These are phyloP conservation scores for Scedosporium aurantiacum DNA, from an alignment of 2,329 filamentous ascomycete species.

Conservation along the genomic window DNA sequence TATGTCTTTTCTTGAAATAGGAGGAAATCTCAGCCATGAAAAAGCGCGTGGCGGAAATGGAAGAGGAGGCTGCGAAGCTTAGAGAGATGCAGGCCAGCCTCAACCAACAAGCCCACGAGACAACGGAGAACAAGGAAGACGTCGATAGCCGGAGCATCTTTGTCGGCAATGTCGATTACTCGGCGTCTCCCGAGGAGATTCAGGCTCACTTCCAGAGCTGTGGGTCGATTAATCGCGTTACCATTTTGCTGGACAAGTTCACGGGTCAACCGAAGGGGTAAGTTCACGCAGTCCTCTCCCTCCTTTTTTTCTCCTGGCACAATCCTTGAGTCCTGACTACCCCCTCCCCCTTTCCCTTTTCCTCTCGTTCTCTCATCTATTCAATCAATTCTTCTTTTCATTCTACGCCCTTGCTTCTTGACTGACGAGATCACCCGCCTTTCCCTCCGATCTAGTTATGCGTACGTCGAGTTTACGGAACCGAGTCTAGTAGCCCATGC, in stretches of 20 bases:
- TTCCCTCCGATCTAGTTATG: constrained; percentile 54
- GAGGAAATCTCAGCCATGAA: constrained; percentile 86
- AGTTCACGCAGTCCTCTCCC: constrained; percentile 19
- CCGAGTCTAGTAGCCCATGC: constrained; percentile 87
- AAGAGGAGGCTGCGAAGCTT: constrained; percentile 76
- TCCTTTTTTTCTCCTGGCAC: background rate
- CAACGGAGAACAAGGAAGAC: constrained; percentile 89
- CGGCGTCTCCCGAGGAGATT: constrained; percentile 91
- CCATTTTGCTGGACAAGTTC: constrained; percentile 95
- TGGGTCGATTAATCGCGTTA: constrained; percentile 94
- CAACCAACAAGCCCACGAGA: constrained; percentile 72
- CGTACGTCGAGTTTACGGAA: constrained; percentile 97
- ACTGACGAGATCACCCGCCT: background rate
- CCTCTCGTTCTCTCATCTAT: no score
- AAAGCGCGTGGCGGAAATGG: constrained; percentile 77
- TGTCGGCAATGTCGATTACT: constrained; percentile 97
- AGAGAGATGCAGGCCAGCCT: constrained; percentile 79
- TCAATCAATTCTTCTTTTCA: background rate
- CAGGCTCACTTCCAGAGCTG: constrained; percentile 97
- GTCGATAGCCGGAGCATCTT: constrained; percentile 94
- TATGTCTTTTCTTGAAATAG: constrained; percentile 21
- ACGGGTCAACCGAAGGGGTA: constrained; percentile 99
- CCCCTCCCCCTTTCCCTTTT: no score
- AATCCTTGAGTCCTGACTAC: background rate
- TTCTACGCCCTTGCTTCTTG: background rate